Conservation (phyloP, 2,329 filamentous ascomycete genomes). For the Fusarium torulosum region DNA sequence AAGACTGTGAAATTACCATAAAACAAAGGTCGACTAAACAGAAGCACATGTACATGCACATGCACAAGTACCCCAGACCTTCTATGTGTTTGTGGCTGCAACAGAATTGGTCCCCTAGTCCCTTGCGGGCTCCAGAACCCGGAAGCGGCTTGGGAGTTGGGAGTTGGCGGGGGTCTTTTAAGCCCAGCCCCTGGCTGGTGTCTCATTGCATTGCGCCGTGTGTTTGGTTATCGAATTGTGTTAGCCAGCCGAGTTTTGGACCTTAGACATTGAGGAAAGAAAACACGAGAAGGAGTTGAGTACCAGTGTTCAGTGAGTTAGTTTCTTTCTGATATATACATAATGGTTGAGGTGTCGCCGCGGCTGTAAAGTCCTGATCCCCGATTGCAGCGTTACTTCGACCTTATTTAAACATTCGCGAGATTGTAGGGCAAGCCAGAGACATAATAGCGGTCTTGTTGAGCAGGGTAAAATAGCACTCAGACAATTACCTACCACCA, state of each 20-base stretch:
- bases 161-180: slow-evolving; percentile 31
- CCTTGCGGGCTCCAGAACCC: slow-evolving; percentile 26
- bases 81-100: slow-evolving; percentile 30
- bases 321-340: not conserved
- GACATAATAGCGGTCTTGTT: slow-evolving; percentile 14
- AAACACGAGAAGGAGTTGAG: not conserved
- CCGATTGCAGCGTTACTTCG: no score
- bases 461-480: slow-evolving; percentile 1
- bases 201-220: slow-evolving; percentile 18
- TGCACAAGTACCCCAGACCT: slow-evolving; percentile 42
- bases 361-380: not conserved
- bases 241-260: not conserved
- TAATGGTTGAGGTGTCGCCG: slow-evolving; percentile 1
- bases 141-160: slow-evolving; percentile 40
- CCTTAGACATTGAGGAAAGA: not conserved
- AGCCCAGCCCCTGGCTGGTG: slow-evolving; percentile 25
- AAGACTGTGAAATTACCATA: slow-evolving; percentile 7
- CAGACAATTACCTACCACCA: not conserved
- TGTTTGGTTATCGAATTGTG: slow-evolving; percentile 8
- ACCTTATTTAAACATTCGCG: slow-evolving; percentile 5
- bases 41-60: slow-evolving; percentile 22
- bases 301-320: not conserved
- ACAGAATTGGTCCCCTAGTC: slow-evolving; percentile 32
- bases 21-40: slow-evolving; percentile 7
- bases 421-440: slow-evolving; percentile 16